Evolutionary conservation across 768 basidiomycete species (phyloP).

Genomic region (Tricholoma bakamatsutake): DNA sequence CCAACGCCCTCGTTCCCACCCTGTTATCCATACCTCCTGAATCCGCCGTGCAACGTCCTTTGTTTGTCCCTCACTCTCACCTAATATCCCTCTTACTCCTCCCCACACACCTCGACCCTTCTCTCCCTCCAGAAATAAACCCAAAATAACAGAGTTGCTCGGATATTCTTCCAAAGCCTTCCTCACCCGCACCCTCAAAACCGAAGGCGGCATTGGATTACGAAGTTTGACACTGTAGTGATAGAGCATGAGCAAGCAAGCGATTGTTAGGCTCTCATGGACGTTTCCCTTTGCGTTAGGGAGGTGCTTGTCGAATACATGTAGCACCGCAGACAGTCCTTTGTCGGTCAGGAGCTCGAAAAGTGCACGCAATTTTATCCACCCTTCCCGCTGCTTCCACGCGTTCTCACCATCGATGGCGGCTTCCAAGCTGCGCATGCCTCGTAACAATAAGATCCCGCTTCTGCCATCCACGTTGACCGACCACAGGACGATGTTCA

Average conservation of each 20-base stretch:
- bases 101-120: conserved; percentile 79
- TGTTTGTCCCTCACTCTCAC: conserved; percentile 38
- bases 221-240: conserved; percentile 49
- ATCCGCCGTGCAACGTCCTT: conserved; percentile 56
- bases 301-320: conserved; percentile 35
- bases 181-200: conserved; percentile 53
- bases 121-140: conserved; percentile 71
- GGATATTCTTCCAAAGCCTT: conserved; percentile 54
- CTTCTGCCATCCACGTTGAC: conserved; percentile 46
- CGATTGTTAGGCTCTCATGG: conserved; percentile 54
- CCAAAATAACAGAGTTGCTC: conserved; percentile 65
- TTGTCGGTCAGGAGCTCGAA: conserved; percentile 53
- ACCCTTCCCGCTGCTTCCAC: conserved; percentile 58
- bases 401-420: conserved; percentile 19
- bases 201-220: conserved; percentile 49
- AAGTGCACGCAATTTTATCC: conserved; percentile 61
- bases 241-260: conserved; percentile 55
- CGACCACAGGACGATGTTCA: conserved; percentile 49
- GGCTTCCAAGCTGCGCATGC: conserved; percentile 60
- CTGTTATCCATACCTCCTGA: conserved; percentile 71
- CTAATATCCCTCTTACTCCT: conserved; percentile 50
- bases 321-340: conserved; percentile 32
- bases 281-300: conserved; percentile 16
- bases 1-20: conserved; percentile 78
- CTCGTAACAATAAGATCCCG: conserved; percentile 53